Conservation (phyloP, 2,329 filamentous ascomycete genomes). For the Fusarium palustre region DNA sequence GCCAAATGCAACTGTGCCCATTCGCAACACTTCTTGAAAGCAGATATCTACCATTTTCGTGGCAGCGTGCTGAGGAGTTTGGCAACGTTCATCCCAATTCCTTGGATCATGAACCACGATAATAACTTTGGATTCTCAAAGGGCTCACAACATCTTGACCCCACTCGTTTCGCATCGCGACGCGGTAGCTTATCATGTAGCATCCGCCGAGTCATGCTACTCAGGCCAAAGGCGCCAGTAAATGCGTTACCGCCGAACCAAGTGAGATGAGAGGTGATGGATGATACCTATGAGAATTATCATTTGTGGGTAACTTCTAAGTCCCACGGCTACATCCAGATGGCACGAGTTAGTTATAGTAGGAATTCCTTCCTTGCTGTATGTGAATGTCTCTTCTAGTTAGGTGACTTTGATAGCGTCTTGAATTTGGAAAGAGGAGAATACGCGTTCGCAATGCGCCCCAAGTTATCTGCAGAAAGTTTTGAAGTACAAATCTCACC, state of each 20-base stretch:
- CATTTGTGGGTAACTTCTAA: neutral
- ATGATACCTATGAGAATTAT: neutral
- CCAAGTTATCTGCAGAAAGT: neutral
- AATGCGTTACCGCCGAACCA: constrained; percentile 5
- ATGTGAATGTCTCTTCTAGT: neutral
- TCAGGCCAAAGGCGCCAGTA: constrained; percentile 23
- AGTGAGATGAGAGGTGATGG: constrained; percentile 17
- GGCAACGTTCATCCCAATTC: neutral
- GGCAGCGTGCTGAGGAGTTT: neutral
- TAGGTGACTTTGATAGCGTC: neutral
- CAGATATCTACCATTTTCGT: neutral
- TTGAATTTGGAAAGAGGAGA: neutral
- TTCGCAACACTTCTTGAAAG: neutral
- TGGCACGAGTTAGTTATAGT: constrained; percentile 7
- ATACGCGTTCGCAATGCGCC: neutral
- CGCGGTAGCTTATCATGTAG: constrained; percentile 34
- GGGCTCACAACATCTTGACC: neutral
- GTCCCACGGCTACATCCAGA: neutral
- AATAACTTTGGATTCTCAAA: neutral
- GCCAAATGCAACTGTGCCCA: constrained; percentile 2
- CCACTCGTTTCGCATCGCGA: constrained; percentile 5
- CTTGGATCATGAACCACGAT: constrained; percentile 1
- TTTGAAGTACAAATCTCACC: neutral
- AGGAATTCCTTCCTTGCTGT: constrained; percentile 30
- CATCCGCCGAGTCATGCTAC: constrained; percentile 28